These are phyloP conservation scores for Camillea tinctor DNA, from an alignment of 2,329 filamentous ascomycete species.

Conservation along the genomic window DNA sequence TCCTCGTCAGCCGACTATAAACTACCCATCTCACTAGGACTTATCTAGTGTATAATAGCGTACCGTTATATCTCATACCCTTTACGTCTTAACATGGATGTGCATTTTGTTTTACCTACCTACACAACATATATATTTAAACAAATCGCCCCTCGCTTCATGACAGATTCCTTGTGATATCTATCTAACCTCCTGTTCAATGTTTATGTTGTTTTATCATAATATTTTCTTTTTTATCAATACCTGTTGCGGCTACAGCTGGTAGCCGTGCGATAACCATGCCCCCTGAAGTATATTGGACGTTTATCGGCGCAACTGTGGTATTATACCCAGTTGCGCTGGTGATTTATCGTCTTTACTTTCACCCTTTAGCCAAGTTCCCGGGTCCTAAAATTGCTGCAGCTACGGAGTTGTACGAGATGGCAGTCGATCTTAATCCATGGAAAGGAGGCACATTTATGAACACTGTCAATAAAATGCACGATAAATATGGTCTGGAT, in stretches of 20 bases:
- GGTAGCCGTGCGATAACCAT: neutral
- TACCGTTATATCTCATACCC: too few relatives aligned
- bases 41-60: too few relatives aligned
- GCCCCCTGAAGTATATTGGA: neutral
- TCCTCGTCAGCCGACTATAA: too few relatives aligned
- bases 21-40: too few relatives aligned
- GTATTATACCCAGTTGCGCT: neutral
- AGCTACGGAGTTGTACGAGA: slow-evolving; percentile 9
- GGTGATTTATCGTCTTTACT: slow-evolving; percentile 10
- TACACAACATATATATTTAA: too few relatives aligned
- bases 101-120: too few relatives aligned
- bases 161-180: too few relatives aligned
- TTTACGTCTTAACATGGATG: too few relatives aligned
- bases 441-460: neutral
- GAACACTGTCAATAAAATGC: slow-evolving; percentile 5
- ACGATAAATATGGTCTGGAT: slow-evolving; percentile 14
- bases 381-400: slow-evolving; percentile 12
- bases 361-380: slow-evolving; percentile 10
- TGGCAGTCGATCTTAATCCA: slow-evolving; percentile 5
- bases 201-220: too few relatives aligned
- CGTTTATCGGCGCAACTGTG: neutral
- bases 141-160: too few relatives aligned
- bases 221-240: neutral
- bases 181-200: too few relatives aligned
- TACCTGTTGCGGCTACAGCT: neutral